Evolutionary conservation across 768 basidiomycete species (phyloP).

Genomic region (Lactarius akahatsu): DNA sequence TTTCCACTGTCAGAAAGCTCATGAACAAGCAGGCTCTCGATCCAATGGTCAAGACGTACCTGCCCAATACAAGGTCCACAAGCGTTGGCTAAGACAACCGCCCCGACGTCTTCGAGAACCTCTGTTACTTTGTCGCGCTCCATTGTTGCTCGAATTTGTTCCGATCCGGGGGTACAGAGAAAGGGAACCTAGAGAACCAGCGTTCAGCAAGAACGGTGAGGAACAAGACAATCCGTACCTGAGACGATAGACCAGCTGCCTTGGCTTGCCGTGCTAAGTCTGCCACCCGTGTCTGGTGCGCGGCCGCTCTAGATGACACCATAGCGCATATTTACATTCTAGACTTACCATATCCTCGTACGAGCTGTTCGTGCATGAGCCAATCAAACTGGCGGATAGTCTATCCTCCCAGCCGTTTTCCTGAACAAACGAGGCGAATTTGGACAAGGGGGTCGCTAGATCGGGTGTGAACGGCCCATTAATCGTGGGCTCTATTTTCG

Average conservation of each 20-base stretch:
- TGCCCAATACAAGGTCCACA: constrained; percentile 99
- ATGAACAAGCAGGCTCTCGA: background rate
- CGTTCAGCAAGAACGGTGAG: background rate
- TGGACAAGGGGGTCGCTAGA: constrained; percentile 88
- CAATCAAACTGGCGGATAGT: constrained; percentile 88
- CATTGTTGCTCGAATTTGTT: constrained; percentile 96
- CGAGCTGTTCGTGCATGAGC: constrained; percentile 99
- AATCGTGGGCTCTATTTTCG: constrained; percentile 85
- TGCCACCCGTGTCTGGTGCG: constrained; percentile 80
- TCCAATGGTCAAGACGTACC: constrained; percentile 38
- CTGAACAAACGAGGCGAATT: constrained; percentile 76
- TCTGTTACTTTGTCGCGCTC: constrained; percentile 88
- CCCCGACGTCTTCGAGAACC: constrained; percentile 85
- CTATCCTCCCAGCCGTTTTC: constrained; percentile 93
- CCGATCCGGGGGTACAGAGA: constrained; percentile 87
- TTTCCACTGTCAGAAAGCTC: constrained; percentile 69
- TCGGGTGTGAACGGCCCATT: constrained; percentile 99
- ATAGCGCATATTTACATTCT: background rate
- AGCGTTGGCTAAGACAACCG: constrained; percentile 92
- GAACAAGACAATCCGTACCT: constrained; percentile 41
- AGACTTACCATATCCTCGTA: constrained; percentile 88
- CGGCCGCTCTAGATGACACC: constrained; percentile 14
- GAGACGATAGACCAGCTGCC: constrained; percentile 72
- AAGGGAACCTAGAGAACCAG: constrained; percentile 62
- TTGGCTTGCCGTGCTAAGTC: constrained; percentile 89